Base-by-base conservation (phyloP, 257 asterid species). In the Salvia hispanica region DNA sequence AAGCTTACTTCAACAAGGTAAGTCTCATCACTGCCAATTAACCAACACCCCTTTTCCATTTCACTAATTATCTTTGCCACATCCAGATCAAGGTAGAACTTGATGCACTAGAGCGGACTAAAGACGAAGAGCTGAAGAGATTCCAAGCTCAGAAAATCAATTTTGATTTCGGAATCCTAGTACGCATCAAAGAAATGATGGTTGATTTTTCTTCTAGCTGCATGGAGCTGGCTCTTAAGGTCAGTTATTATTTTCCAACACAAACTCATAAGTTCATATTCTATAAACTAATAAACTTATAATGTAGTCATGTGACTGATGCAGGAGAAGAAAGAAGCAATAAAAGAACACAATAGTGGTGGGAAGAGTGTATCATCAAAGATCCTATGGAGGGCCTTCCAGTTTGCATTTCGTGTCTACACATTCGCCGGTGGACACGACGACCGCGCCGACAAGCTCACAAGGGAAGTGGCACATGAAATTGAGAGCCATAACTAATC, bases 361-460 rank as follows among this genome's bases (percentile, higher is more conserved):
- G 72, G 62, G 25, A 73, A 69, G 13, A 88, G 58, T 13, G 88
- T 79, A 72, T 81, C 95, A 3, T 82, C 72, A 25, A 82, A 89
- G 79, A 68, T 84, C 62, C 84, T 92, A 0, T 92, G 96, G 98
- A 84, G 81, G 84, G 88, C 96, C 15, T 92, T 92, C 73, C 96
- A 92, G 76, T 89, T 92, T 74, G 98, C 96, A 14, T 92, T 76
- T 54, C 70, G 90, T 5, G 92, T 92, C 33, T 89, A 92, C 81
- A 84, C 92, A 2, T 89, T 92, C 57, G 89, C 95, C 3, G 98
- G 98, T 6, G 98, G 98, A 36, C 95, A 89, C 6, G 98, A 92
- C 58, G 98, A 92, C 9, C 82, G 96, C 6, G 96, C 98, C 46
- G 96, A 89, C 67, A 82, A 64, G 72, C 84, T 92, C 42, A 87